Conservation (phyloP, 495 filamentous ascomycete species). For the Talaromyces nanjingensis region DNA sequence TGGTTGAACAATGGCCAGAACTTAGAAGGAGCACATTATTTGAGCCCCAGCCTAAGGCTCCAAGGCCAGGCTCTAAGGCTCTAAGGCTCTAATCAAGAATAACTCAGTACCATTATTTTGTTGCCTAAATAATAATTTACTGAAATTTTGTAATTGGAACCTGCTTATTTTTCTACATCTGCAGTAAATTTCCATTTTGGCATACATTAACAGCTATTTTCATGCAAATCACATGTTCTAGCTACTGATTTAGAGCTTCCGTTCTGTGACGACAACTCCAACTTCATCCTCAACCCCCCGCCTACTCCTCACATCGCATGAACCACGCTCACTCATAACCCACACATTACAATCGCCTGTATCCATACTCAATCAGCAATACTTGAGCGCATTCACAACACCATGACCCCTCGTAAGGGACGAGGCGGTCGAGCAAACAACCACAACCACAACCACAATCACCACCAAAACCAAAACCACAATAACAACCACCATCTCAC, state of each 20-base stretch:
- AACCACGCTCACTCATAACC: background rate
- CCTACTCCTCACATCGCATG: background rate
- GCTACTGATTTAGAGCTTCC: background rate
- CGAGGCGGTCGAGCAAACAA: constrained; percentile 24
- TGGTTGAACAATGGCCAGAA: background rate
- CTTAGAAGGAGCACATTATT: background rate
- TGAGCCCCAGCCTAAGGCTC: background rate
- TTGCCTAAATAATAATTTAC: background rate
- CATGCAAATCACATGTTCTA: background rate
- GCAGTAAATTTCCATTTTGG: background rate
- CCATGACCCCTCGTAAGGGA: constrained; percentile 30
- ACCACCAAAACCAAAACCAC: constrained; percentile 17
- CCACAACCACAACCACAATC: constrained; percentile 18
- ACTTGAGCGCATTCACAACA: background rate
- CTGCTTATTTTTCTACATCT: background rate
- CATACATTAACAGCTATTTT: background rate
- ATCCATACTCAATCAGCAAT: background rate
- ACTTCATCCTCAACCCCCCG: background rate
- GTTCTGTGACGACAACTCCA: background rate
- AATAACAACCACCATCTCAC: constrained; percentile 24
- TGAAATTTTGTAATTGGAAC: background rate
- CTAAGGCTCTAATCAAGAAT: background rate
- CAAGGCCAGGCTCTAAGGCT: background rate
- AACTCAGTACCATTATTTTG: background rate
- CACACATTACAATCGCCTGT: background rate